These are phyloP conservation scores for Hamamelis virginiana DNA, from an alignment of 164 flowering plant genomes.

Conservation along the genomic window DNA sequence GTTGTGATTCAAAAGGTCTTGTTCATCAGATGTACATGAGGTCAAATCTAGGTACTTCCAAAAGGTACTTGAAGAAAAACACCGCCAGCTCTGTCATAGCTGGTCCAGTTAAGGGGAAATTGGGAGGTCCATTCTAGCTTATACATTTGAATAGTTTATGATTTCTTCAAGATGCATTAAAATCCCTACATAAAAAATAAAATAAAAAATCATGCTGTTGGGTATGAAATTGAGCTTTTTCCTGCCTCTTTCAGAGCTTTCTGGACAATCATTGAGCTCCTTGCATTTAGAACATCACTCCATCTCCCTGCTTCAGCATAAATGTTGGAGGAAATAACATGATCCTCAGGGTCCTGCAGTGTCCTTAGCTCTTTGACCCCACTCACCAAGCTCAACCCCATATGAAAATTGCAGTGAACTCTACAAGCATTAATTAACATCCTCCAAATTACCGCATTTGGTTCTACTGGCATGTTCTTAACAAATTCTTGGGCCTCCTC, in stretches of 20 bases:
- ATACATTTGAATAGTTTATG: neutral
- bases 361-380: conserved; percentile 10
- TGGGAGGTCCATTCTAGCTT: neutral
- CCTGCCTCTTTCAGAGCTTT: conserved; percentile 22
- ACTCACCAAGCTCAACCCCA: conserved; percentile 24
- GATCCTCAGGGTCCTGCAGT: conserved; percentile 17
- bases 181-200: neutral
- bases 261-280: conserved; percentile 20
- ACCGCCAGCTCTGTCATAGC: neutral
- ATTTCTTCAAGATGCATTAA: neutral
- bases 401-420: conserved; percentile 22
- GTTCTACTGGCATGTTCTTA: conserved; percentile 23
- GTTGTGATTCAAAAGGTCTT: neutral
- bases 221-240: conserved; percentile 15
- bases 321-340: conserved; percentile 25
- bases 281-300: conserved; percentile 24
- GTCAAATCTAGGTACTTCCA: too few species aligned
- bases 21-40: neutral
- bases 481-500: conserved; percentile 25
- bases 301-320: conserved; percentile 30
- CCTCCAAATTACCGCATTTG: conserved; percentile 31
- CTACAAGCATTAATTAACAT: conserved; percentile 32
- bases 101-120: neutral
- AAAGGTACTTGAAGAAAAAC: neutral
- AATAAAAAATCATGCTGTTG: neutral